Evolutionary conservation across 2,329 filamentous ascomycete species (phyloP).

Genomic region (Hymenoscyphus occultus): DNA sequence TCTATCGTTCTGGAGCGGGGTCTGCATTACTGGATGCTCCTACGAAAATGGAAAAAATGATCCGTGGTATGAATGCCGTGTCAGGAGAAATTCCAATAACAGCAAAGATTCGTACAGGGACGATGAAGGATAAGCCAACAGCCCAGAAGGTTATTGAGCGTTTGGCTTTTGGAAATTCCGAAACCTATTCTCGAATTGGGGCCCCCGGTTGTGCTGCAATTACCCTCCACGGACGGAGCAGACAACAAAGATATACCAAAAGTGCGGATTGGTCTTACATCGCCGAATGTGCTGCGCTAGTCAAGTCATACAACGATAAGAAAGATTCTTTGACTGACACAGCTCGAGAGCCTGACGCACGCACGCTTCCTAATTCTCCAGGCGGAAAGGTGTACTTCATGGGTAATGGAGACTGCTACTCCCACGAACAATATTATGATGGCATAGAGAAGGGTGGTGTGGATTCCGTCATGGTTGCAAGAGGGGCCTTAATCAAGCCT

Average conservation of each 20-base stretch:
- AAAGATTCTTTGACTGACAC: conserved; percentile 71
- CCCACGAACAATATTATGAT: conserved; percentile 80
- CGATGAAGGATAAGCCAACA: conserved; percentile 73
- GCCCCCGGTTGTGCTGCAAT: conserved; percentile 89
- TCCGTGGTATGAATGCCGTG: conserved; percentile 93
- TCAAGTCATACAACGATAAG: conserved; percentile 74
- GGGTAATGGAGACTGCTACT: conserved; percentile 96
- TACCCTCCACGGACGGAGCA: conserved; percentile 87
- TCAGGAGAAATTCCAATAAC: conserved; percentile 89
- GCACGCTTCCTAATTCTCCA: conserved; percentile 63
- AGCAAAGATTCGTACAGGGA: conserved; percentile 91
- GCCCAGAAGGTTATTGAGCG: conserved; percentile 80
- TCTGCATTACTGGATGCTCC: conserved; percentile 88
- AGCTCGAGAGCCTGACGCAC: conserved; percentile 69
- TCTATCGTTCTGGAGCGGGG: conserved; percentile 83
- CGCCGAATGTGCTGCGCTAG: conserved; percentile 78
- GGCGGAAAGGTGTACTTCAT: conserved; percentile 81
- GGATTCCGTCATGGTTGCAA: conserved; percentile 95
- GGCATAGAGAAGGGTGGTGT: conserved; percentile 76
- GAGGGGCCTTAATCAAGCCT: conserved; percentile 92
- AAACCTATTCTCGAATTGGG: conserved; percentile 66
- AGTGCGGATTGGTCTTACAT: conserved; percentile 96
- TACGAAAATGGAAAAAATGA: conserved; percentile 87
- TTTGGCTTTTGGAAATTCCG: conserved; percentile 74
- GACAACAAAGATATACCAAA: conserved; percentile 91